A percentile compares a stretch with the other conserved stretches of the same genome.
Evolutionary conservation across 164 flowering plant genomes (phyloP).

Genomic region (Chloranthus sessilifolius): DNA sequence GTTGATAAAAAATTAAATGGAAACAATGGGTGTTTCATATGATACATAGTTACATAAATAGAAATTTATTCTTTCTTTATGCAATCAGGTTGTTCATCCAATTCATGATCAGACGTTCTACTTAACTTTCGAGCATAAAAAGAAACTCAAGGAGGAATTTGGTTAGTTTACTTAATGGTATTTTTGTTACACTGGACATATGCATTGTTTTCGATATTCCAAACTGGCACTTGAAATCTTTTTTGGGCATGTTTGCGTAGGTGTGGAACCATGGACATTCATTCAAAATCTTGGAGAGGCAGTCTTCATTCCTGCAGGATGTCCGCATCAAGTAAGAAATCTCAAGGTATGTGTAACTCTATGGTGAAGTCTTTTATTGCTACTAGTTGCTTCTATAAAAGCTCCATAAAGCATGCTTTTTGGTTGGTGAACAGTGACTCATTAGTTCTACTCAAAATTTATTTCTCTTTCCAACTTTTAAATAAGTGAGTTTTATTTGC

Average conservation of each 20-base stretch:
- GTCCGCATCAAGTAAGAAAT: conserved; percentile 65
- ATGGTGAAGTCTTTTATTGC: background rate
- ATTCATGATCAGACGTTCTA: conserved; percentile 45
- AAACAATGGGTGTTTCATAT: no score
- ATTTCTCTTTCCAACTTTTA: no score
- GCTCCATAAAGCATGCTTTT: no score
- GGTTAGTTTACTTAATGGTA: conserved; percentile 19
- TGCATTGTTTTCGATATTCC: background rate
- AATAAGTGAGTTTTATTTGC: no score
- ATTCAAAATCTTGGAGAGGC: conserved; percentile 54
- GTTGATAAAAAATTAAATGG: no score
- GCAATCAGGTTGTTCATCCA: conserved; percentile 38
- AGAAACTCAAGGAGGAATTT: conserved; percentile 49
- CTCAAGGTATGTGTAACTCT: conserved; percentile 24
- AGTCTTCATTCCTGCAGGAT: conserved; percentile 58
- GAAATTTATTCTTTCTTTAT: background rate
- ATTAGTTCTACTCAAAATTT: no score
- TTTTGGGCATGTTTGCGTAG: conserved; percentile 16
- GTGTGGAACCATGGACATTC: conserved; percentile 56
- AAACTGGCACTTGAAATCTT: background rate
- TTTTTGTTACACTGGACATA: background rate
- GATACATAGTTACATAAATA: background rate
- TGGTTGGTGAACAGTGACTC: no score
- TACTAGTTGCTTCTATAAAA: no score
- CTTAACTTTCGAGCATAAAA: conserved; percentile 33